phyloP scores from a whole-genome alignment of 2,329 filamentous ascomycete genomes.

The Diaporthe destruens region DNA sequence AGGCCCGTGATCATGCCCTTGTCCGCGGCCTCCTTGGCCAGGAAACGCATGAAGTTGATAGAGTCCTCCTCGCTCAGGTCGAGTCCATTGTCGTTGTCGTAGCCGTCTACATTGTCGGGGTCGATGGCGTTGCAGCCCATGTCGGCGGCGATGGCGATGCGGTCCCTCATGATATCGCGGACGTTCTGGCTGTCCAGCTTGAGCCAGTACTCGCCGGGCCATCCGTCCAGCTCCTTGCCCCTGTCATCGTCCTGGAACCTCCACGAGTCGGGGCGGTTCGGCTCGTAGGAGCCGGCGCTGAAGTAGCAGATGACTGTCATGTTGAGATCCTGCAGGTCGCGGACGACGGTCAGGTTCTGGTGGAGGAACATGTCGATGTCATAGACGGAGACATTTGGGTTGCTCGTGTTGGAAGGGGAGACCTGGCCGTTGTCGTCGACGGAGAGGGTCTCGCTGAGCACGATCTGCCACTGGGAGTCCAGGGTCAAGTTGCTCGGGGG shows the following conservation, averaged over 20 bases:
- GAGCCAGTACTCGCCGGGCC: conserved; percentile 77
- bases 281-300: conserved; percentile 77
- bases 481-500: conserved; percentile 46
- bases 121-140: conserved; percentile 79
- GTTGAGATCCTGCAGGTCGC: conserved; percentile 60
- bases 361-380: conserved; percentile 73
- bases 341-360: conserved; percentile 57
- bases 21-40: conserved; percentile 65
- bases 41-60: conserved; percentile 70
- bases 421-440: conserved; percentile 56
- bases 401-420: conserved; percentile 54
- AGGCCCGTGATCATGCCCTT: conserved; percentile 73
- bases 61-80: conserved; percentile 68
- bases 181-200: conserved; percentile 69
- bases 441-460: conserved; percentile 60
- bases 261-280: conserved; percentile 69
- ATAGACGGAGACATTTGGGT: conserved; percentile 67
- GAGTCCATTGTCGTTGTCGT: conserved; percentile 74
- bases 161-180: conserved; percentile 72
- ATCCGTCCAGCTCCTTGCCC: conserved; percentile 71
- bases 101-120: conserved; percentile 79
- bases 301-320: conserved; percentile 82
- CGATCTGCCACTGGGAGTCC: conserved; percentile 71
- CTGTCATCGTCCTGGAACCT: conserved; percentile 68
- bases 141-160: conserved; percentile 68